Evolutionary conservation across 495 filamentous ascomycete genomes (phyloP), one percentile per base, ranked within the genome.

Genomic region (Chaetomium cochliodes): DNA sequence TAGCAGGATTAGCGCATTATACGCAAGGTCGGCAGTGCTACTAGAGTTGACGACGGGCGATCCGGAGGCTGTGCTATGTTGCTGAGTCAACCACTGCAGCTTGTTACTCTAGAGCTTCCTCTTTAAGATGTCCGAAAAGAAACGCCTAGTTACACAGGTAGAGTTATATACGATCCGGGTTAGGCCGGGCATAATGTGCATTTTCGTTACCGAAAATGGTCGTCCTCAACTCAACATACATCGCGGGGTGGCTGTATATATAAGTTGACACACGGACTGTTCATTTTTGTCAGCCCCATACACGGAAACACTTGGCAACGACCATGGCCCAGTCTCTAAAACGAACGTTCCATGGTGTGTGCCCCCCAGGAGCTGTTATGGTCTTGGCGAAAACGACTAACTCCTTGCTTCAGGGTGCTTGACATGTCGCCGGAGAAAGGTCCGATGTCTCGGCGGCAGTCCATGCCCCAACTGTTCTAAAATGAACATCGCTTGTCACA

Each of bases 351-450:
- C 73, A 74, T 42, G 72, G 73, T 75, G 44, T 58, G 71, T 67
- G 16, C 57, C 28, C 53, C 28, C 47, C 37, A 63, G n/a, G 23
- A 56, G 20, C 23, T 33, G 41, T 13, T 25, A n/a, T 11, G 49
- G 28, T 18, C 6, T 44, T 16, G 22, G 33, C 0, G 13, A 4
- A 11, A 1, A 26, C 4, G 22, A 18, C 23, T 56, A 23, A 51
- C 53, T n/a, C 7, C 16, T 30, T 13, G 12, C 4, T 42, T 25
- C 33, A 75, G 75, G 75, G 23, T 75, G 75, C 62, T 59, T 77
- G 64, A 77, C 74, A 54, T 77, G 75, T 46, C 73, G 74, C 44
- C 74, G 73, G 65, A 67, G 74, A 59, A 76, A 73, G 33, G 73
- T 77, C n/a, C 73, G 74, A 28, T 75, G 75, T 47, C 72, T 57